A percentile compares a stretch with the other conserved stretches of the same genome.
These are phyloP conservation scores for Picochlorum sp. DNA, from an alignment of 139 green algal genomes.

Conservation along the genomic window DNA sequence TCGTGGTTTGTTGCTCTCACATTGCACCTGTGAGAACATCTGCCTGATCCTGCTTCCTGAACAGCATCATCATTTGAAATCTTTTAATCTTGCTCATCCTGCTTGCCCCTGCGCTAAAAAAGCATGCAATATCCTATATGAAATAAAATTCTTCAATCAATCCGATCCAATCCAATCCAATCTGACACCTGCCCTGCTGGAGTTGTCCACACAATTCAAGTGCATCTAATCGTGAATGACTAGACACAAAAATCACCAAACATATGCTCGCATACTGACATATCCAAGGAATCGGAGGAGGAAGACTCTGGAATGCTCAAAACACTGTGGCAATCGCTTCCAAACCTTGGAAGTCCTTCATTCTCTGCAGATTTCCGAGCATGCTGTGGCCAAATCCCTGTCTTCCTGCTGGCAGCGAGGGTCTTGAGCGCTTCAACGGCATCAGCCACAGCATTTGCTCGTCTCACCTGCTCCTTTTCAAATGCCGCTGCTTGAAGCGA, in stretches of 20 bases:
- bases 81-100: too few species aligned
- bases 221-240: too few species aligned
- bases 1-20: too few species aligned
- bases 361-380: not conserved
- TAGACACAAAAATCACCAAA: slow-evolving; percentile 1
- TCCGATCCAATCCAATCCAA: too few species aligned
- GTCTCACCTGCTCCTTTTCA: not conserved
- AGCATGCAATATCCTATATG: too few species aligned
- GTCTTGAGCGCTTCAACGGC: not conserved
- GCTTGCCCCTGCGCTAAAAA: too few species aligned
- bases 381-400: not conserved
- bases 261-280: not conserved
- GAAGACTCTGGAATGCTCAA: not conserved
- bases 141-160: too few species aligned
- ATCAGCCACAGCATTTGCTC: not conserved
- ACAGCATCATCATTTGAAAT: too few species aligned
- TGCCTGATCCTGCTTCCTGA: too few species aligned
- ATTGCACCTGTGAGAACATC: too few species aligned
- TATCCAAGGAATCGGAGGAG: not conserved
- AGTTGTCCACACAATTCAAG: too few species aligned
- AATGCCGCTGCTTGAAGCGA: not conserved
- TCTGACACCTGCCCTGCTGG: too few species aligned
- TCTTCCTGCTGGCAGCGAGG: not conserved
- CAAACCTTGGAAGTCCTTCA: not conserved
- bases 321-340: not conserved